A percentile compares a stretch with the other conserved stretches of the same genome.
Evolutionary conservation across 1,139 yeast species (phyloP).

Genomic region (Blastobotrys aristatus): DNA sequence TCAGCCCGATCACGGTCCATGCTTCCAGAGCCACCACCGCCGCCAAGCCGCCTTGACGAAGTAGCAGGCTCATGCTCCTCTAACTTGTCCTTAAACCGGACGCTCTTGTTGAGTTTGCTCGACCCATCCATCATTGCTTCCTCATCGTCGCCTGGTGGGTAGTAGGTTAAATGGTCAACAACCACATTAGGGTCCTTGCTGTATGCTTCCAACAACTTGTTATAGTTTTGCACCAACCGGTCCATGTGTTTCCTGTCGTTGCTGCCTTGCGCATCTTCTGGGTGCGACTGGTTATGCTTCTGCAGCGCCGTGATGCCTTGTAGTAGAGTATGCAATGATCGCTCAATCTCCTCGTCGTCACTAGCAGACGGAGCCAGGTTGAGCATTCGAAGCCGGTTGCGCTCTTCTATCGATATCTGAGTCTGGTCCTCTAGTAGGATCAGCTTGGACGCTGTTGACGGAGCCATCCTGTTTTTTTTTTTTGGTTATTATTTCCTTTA

Average conservation of each 20-base stretch:
- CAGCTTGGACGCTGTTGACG: conserved; percentile 21
- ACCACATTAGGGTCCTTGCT: conserved; percentile 17
- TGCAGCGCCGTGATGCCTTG: conserved; percentile 32
- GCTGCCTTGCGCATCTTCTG: not conserved
- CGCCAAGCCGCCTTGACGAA: not conserved
- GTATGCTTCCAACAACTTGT: conserved; percentile 14
- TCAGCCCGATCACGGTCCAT: conserved; percentile 17
- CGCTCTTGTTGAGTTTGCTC: conserved; percentile 28
- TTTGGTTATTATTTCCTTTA: too few species aligned
- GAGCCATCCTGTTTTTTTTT: conserved; percentile 9
- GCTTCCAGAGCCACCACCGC: not conserved
- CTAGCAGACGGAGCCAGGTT: conserved; percentile 48
- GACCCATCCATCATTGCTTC: conserved; percentile 8
- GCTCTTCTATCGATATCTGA: conserved; percentile 45
- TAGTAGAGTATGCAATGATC: conserved; percentile 39
- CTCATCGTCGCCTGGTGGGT: conserved; percentile 14
- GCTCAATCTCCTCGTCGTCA: conserved; percentile 51
- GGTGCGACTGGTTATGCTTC: conserved; percentile 17
- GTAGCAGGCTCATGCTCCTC: conserved; percentile 23
- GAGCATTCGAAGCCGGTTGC: conserved; percentile 43
- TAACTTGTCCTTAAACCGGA: conserved; percentile 36
- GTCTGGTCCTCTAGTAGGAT: conserved; percentile 38
- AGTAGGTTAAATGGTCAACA: conserved; percentile 14
- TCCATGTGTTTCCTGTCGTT: conserved; percentile 9
- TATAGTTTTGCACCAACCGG: conserved; percentile 16